phyloP scores from a whole-genome alignment of 78 protist species.

The Cavenderia fasciculata region DNA sequence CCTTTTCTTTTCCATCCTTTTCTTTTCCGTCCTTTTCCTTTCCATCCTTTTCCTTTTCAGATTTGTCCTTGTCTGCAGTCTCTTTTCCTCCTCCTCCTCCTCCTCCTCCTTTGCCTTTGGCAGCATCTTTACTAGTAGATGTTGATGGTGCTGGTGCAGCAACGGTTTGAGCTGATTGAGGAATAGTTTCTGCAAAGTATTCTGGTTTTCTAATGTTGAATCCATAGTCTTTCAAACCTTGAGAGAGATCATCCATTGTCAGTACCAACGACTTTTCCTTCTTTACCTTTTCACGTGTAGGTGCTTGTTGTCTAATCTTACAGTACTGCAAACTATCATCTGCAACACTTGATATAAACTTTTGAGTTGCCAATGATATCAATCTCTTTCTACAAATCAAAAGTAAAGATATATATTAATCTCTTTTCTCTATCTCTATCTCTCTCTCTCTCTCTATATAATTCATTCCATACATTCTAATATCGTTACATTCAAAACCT shows the following conservation, averaged over 20 bases:
- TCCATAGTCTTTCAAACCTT: conserved; percentile 74
- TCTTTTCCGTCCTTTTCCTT: too few species aligned
- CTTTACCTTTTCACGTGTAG: conserved; percentile 71
- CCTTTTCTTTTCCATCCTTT: too few species aligned
- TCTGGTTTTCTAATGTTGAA: conserved; percentile 77
- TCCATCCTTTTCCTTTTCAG: too few species aligned
- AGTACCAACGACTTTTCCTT: conserved; percentile 72
- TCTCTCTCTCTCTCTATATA: neutral
- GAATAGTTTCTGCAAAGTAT: conserved; percentile 73
- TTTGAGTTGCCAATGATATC: conserved; percentile 82
- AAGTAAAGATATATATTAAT: neutral
- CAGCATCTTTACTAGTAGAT: too few species aligned
- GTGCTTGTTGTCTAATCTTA: conserved; percentile 73
- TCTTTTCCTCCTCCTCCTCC: too few species aligned
- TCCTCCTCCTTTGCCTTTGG: too few species aligned
- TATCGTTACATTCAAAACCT: conserved; percentile 76
- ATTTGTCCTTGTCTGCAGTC: too few species aligned
- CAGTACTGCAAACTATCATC: conserved; percentile 65
- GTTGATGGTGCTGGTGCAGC: too few species aligned
- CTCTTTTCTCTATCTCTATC: neutral
- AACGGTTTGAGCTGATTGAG: too few species aligned
- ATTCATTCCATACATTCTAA: conserved; percentile 28
- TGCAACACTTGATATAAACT: conserved; percentile 77
- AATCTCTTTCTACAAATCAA: conserved; percentile 55
- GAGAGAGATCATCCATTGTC: conserved; percentile 74